Conservation (phyloP, 1,284 basidiomycete species). For the Schizophyllum amplum region DNA sequence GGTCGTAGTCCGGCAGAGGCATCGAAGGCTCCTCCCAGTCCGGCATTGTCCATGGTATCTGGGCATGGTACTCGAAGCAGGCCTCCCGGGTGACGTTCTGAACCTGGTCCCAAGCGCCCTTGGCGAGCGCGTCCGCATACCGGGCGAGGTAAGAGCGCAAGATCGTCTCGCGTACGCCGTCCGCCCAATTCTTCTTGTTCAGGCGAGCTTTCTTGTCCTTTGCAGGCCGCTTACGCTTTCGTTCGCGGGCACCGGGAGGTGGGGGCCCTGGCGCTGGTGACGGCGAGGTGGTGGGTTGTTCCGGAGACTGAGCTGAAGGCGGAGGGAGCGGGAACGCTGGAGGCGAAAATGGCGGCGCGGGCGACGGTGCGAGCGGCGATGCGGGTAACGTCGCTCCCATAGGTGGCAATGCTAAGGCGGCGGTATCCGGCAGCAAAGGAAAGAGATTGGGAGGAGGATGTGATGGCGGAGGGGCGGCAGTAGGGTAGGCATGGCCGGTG, state of each 20-base stretch:
- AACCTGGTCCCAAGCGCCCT: neutral
- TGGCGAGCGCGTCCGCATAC: neutral
- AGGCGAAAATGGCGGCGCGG: too few species aligned
- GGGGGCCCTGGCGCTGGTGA: too few species aligned
- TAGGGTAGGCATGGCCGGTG: too few species aligned
- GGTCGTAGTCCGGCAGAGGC: constrained; percentile 3
- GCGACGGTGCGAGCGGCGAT: too few species aligned
- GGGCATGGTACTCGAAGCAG: constrained; percentile 4
- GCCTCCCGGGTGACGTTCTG: neutral
- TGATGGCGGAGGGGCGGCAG: too few species aligned
- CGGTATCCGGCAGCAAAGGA: too few species aligned
- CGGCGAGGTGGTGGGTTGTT: neutral
- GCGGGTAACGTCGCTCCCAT: too few species aligned
- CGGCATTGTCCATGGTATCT: neutral
- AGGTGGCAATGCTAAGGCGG: too few species aligned
- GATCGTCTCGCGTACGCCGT: neutral
- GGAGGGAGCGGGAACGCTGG: too few species aligned
- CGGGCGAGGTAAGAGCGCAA: neutral
- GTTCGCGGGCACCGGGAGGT: too few species aligned
- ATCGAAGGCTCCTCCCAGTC: constrained; percentile 5
- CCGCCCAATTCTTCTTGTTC: neutral
- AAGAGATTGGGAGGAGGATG: too few species aligned
- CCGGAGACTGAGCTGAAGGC: neutral
- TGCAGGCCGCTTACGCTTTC: neutral
- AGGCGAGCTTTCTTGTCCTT: neutral